These are phyloP conservation scores for Coemansia sp. DNA, from an alignment of 192 early-diverging fungal species.

Conservation along the genomic window DNA sequence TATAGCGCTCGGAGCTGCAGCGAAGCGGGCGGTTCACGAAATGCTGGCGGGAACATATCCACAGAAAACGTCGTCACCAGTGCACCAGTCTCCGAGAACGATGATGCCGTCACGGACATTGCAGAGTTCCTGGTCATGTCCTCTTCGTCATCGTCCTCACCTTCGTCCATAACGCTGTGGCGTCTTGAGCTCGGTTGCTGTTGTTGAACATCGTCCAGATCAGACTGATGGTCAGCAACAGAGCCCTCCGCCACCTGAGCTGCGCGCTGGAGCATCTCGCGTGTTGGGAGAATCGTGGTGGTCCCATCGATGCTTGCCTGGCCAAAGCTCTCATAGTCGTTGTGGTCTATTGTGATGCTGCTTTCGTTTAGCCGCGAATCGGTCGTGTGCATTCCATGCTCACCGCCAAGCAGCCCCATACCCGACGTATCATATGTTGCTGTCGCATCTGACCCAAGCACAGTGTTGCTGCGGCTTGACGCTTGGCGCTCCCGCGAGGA, in stretches of 20 bases:
- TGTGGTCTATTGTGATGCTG: slow-evolving; percentile 22
- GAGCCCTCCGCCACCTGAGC: slow-evolving; percentile 25
- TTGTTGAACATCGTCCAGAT: not conserved
- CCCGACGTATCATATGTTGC: slow-evolving; percentile 28
- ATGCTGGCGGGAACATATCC: slow-evolving; percentile 37
- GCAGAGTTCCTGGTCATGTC: slow-evolving; percentile 10
- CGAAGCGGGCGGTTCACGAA: slow-evolving; percentile 26
- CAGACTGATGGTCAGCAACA: not conserved
- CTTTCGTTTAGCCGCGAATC: slow-evolving; percentile 32
- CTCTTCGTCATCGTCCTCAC: slow-evolving; percentile 4
- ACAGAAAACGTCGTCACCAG: slow-evolving; percentile 14
- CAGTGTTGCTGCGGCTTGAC: slow-evolving; percentile 13
- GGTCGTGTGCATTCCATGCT: slow-evolving; percentile 4
- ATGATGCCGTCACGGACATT: slow-evolving; percentile 1
- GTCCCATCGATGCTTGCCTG: slow-evolving; percentile 43
- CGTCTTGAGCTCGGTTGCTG: not conserved
- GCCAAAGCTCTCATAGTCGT: slow-evolving; percentile 12
- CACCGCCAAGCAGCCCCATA: not conserved
- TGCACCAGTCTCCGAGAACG: slow-evolving; percentile 1
- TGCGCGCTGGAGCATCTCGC: slow-evolving; percentile 51
- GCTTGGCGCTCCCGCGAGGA: not conserved
- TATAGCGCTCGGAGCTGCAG: slow-evolving; percentile 31
- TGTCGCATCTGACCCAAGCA: slow-evolving; percentile 32
- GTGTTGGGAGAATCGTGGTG: slow-evolving; percentile 45
- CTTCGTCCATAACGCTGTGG: slow-evolving; percentile 2